Base-by-base conservation (phyloP, 2,329 filamentous ascomycete species). In the Arthrobotrys musiformis region DNA sequence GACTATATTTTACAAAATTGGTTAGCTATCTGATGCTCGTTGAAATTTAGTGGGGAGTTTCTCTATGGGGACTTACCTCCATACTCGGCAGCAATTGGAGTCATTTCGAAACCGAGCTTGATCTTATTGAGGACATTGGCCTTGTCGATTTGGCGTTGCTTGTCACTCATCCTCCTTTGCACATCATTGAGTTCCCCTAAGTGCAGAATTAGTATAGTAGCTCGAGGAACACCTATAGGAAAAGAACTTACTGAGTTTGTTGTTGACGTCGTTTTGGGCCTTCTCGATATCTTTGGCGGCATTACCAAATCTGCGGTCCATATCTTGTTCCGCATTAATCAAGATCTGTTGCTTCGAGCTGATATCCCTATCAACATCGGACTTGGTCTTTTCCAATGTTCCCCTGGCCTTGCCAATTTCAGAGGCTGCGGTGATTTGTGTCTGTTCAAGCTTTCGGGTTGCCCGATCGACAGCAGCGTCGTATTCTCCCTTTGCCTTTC, bases 381-480 rank as follows among this genome's bases (percentile, higher is more conserved):
- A 37, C 28, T 62, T 62, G 0, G 58, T 62, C 40, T 62, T 46
- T 24, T 62, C 58, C 13, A 62, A 40, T 44, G 37, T 62, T 33
- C 58, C 58, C 7, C 33, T n/a, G 19, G 58, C 58, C 42, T 62
- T 62, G 24, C 58, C 58, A 33, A 62, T 62, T 22, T 62, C 58
- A 3, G 58, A 62, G 13, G 58, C 58, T 4, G 58, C 58, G 0
- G 58, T 62, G 15, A 48, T 46, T 48, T 62, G 58, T 30, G 58
- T 11, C 19, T 62, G 58, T 24, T 62, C 58, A n/a, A 62, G 58
- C 24, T 62, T 62, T 8, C 58, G 28, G 24, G 37, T 62, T 9
- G 58, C 58, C 22, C 58, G 46, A 33, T 62, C 58, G 37, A 62
- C 58, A 13, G 58, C 58, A 6, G 58, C 58, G 48, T 62, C 58